Evolutionary conservation across 768 basidiomycete genomes (phyloP).

Genomic region (Pleurotus tuoliensis): DNA sequence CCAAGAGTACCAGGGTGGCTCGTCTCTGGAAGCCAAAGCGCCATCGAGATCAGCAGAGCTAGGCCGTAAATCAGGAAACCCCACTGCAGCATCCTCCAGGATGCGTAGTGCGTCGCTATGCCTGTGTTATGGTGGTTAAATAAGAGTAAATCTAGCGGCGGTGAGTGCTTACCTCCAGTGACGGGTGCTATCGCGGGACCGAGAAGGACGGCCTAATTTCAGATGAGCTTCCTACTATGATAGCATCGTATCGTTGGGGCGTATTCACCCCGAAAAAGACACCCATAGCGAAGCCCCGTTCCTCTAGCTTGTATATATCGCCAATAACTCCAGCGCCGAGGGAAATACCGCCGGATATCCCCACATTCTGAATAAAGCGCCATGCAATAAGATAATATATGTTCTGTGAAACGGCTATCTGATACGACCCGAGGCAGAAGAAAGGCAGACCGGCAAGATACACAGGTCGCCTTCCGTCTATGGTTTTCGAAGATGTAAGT

Average conservation of each 20-base stretch:
- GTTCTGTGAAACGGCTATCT: slow-evolving; percentile 44
- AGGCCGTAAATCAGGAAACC: slow-evolving; percentile 38
- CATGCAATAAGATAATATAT: slow-evolving; percentile 51
- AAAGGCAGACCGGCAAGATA: slow-evolving; percentile 61
- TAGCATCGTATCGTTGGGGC: not conserved
- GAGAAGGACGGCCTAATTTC: slow-evolving; percentile 44
- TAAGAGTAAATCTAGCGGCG: not conserved
- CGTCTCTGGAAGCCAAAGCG: slow-evolving; percentile 58
- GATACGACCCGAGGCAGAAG: slow-evolving; percentile 54
- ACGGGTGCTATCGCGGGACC: slow-evolving; percentile 63
- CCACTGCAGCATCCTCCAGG: slow-evolving; percentile 62
- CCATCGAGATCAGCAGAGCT: slow-evolving; percentile 33
- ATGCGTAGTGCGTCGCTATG: slow-evolving; percentile 50
- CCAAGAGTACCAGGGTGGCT: slow-evolving; percentile 56
- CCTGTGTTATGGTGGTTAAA: slow-evolving; percentile 24
- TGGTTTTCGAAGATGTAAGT: not conserved
- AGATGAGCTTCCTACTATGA: not conserved
- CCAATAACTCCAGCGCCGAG: slow-evolving; percentile 59
- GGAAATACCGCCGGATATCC: slow-evolving; percentile 50
- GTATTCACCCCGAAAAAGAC: slow-evolving; percentile 47
- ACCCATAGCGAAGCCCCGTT: slow-evolving; percentile 57
- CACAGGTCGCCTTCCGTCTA: slow-evolving; percentile 67
- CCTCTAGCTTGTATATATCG: slow-evolving; percentile 64
- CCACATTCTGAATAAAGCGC: slow-evolving; percentile 64
- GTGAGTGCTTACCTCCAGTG: slow-evolving; percentile 37